phyloP scores from a whole-genome alignment of 495 filamentous ascomycete species.

The Elasticomyces elasticus region DNA sequence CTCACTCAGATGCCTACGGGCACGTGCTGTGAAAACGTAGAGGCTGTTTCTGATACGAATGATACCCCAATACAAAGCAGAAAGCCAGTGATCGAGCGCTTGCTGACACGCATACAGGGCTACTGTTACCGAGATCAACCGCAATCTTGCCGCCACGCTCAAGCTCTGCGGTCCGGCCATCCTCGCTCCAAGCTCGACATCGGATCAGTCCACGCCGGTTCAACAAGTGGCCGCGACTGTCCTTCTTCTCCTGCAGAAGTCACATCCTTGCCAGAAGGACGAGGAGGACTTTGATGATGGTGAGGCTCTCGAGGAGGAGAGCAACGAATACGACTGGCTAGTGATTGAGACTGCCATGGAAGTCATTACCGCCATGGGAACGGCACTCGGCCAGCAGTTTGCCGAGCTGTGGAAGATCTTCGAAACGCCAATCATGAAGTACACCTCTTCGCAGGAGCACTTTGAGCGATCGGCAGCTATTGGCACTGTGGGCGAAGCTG shows the following conservation, averaged over 20 bases:
- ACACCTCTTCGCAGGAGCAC: slow-evolving; percentile 69
- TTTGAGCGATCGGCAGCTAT: slow-evolving; percentile 81
- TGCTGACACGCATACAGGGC: slow-evolving; percentile 43
- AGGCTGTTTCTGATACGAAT: slow-evolving; percentile 47
- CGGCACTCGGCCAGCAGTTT: slow-evolving; percentile 72
- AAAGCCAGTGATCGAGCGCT: slow-evolving; percentile 10
- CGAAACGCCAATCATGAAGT: slow-evolving; percentile 80
- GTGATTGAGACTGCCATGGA: slow-evolving; percentile 90
- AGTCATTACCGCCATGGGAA: slow-evolving; percentile 70
- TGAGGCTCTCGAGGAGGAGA: slow-evolving; percentile 64
- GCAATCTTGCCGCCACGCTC: slow-evolving; percentile 83
- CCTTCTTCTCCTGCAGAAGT: slow-evolving; percentile 66
- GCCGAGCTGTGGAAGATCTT: slow-evolving; percentile 85
- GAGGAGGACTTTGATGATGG: slow-evolving; percentile 49
- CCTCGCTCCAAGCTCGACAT: slow-evolving; percentile 38
- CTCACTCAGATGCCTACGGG: slow-evolving; percentile 92
- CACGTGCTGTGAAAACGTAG: slow-evolving; percentile 79
- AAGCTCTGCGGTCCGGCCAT: slow-evolving; percentile 86
- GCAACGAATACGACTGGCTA: slow-evolving; percentile 94
- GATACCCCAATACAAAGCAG: neutral
- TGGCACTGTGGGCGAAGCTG: slow-evolving; percentile 86
- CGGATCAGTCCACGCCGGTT: slow-evolving; percentile 24
- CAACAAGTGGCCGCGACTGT: slow-evolving; percentile 57
- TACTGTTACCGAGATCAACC: slow-evolving; percentile 90
- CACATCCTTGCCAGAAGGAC: slow-evolving; percentile 88